phyloP scores from a whole-genome alignment of 2,329 filamentous ascomycete species.

The Taxawa tesnikishii region DNA sequence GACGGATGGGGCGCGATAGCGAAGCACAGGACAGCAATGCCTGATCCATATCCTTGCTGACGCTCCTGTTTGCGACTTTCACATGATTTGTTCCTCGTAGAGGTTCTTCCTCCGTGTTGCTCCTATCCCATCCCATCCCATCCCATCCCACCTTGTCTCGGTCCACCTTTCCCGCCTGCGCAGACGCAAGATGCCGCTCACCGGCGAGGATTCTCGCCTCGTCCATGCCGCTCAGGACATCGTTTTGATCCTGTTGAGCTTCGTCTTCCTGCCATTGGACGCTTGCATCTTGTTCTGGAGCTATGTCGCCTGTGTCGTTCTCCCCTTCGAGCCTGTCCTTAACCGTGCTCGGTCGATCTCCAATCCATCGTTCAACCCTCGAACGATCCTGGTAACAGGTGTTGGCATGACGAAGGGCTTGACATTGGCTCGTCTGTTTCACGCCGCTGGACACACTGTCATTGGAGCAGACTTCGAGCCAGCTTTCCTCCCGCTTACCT shows the following conservation, averaged over 20 bases:
- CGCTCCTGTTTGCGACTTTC: too few relatives aligned
- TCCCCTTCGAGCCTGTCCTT: slow-evolving; percentile 10
- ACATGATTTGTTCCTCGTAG: too few relatives aligned
- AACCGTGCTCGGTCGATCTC: slow-evolving; percentile 14
- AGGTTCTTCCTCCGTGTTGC: too few relatives aligned
- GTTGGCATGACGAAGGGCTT: slow-evolving; percentile 63
- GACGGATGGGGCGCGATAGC: too few relatives aligned
- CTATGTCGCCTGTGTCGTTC: slow-evolving; percentile 14
- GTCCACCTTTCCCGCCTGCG: slow-evolving; percentile 6
- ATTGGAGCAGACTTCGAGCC: slow-evolving; percentile 56
- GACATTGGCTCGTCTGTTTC: slow-evolving; percentile 51
- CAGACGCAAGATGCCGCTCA: slow-evolving; percentile 20
- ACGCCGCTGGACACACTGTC: slow-evolving; percentile 53
- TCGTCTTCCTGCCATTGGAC: slow-evolving; percentile 37
- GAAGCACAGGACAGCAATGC: too few relatives aligned
- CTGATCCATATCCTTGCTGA: too few relatives aligned
- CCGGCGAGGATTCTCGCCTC: slow-evolving; percentile 19
- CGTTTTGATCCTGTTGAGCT: slow-evolving; percentile 30
- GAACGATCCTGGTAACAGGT: slow-evolving; percentile 58
- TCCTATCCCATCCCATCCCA: too few relatives aligned
- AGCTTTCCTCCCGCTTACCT: slow-evolving; percentile 19
- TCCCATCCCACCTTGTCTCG: neutral
- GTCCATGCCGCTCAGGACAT: slow-evolving; percentile 36
- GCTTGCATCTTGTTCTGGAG: slow-evolving; percentile 30
- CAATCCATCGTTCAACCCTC: slow-evolving; percentile 27